A percentile compares a stretch with the other conserved stretches of the same genome.
Evolutionary conservation across 164 flowering plant genomes (phyloP).

Genomic region (Nymphaea colorata): DNA sequence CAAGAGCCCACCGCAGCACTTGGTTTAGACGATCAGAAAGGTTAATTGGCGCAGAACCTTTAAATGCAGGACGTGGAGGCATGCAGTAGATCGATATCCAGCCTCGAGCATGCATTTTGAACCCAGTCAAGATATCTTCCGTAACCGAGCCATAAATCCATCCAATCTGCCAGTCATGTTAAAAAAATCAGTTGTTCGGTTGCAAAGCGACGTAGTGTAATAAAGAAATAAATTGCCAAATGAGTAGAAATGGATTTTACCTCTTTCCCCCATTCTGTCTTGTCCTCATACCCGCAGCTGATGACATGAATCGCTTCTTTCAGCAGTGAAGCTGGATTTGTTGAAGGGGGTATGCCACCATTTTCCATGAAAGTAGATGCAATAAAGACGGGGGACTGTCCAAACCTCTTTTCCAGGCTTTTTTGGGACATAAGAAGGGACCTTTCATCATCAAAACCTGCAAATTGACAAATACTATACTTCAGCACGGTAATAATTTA

Average conservation of each 20-base stretch:
- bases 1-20: slow-evolving; percentile 98
- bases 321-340: slow-evolving; percentile 77
- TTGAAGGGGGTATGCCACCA: slow-evolving; percentile 94
- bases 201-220: too few relatives aligned
- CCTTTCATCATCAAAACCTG: slow-evolving; percentile 92
- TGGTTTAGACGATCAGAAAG: slow-evolving; percentile 98
- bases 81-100: slow-evolving; percentile 94
- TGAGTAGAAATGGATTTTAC: slow-evolving; percentile 18
- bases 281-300: slow-evolving; percentile 97
- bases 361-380: slow-evolving; percentile 93
- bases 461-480: neutral
- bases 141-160: slow-evolving; percentile 75
- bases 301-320: slow-evolving; percentile 98
- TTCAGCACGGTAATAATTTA: too few relatives aligned
- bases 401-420: slow-evolving; percentile 92
- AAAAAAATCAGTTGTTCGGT: neutral
- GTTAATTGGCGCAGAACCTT: slow-evolving; percentile 99
- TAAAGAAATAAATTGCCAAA: too few relatives aligned
- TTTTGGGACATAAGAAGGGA: slow-evolving; percentile 95
- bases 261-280: slow-evolving; percentile 99
- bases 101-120: slow-evolving; percentile 98
- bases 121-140: slow-evolving; percentile 96
- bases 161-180: slow-evolving; percentile 53
- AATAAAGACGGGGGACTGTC: slow-evolving; percentile 92
- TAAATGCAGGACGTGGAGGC: slow-evolving; percentile 96